Conservation (phyloP, 345 rosid genomes). For the Gossypium raimondii region DNA sequence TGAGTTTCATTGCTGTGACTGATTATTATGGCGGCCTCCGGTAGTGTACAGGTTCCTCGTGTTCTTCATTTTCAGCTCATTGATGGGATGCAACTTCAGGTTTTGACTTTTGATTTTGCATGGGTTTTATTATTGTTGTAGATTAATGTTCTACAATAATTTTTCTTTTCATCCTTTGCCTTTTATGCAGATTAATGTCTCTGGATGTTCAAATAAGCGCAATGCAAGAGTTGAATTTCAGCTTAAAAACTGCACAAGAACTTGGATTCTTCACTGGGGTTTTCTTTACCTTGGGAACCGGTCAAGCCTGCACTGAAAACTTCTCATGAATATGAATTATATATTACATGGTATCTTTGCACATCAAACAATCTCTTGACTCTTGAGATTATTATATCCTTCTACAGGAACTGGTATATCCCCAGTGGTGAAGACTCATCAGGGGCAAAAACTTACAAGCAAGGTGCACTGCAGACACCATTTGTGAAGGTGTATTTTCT, state of each 20-base stretch:
- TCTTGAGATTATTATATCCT: neutral
- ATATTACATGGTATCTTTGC: neutral
- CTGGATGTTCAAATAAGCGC: slow-evolving; percentile 36
- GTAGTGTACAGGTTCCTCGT: slow-evolving; percentile 23
- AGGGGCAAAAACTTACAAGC: slow-evolving; percentile 24
- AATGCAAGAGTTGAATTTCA: slow-evolving; percentile 56
- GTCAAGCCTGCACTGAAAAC: slow-evolving; percentile 30
- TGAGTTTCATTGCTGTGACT: neutral
- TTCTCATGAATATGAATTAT: slow-evolving; percentile 1
- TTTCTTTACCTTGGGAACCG: slow-evolving; percentile 43
- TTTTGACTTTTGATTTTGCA: slow-evolving; percentile 21
- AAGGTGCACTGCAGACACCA: slow-evolving; percentile 59
- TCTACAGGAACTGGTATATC: slow-evolving; percentile 47
- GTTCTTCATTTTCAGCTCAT: slow-evolving; percentile 46
- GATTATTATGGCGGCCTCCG: slow-evolving; percentile 45
- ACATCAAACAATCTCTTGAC: neutral
- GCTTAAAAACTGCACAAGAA: slow-evolving; percentile 44
- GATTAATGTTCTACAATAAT: slow-evolving; percentile 7
- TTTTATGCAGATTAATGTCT: slow-evolving; percentile 38
- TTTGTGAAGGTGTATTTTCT: slow-evolving; percentile 34
- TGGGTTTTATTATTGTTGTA: neutral
- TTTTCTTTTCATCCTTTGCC: neutral
- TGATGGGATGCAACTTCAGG: slow-evolving; percentile 63
- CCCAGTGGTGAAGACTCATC: slow-evolving; percentile 41
- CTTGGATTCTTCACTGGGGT: slow-evolving; percentile 71